Conservation (phyloP, 2,329 filamentous ascomycete genomes). For the Pyricularia sp. region DNA sequence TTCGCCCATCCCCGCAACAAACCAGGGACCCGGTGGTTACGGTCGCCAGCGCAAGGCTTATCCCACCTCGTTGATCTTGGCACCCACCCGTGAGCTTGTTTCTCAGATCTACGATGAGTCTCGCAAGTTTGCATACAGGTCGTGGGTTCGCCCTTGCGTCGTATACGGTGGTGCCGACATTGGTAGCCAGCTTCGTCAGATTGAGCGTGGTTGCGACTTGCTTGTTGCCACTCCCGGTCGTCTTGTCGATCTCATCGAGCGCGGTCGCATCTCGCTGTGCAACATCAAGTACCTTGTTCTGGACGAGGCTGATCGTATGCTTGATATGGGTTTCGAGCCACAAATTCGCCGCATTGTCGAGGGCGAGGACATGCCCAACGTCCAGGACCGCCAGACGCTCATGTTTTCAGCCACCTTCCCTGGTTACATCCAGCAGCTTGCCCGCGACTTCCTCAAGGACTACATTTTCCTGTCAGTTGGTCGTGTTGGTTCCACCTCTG, state of each 20-base stretch:
- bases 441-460: slow-evolving; percentile 96
- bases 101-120: slow-evolving; percentile 97
- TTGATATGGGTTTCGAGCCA: slow-evolving; percentile 99
- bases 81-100: slow-evolving; percentile 93
- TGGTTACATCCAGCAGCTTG: slow-evolving; percentile 97
- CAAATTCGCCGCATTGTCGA: slow-evolving; percentile 98
- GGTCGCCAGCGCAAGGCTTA: slow-evolving; percentile 96
- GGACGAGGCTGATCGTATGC: slow-evolving; percentile 98
- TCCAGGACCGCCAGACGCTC: slow-evolving; percentile 81
- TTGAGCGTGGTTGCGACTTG: slow-evolving; percentile 92
- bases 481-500: slow-evolving; percentile 96
- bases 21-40: slow-evolving; percentile 54
- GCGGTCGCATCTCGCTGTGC: slow-evolving; percentile 89
- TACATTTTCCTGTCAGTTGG: slow-evolving; percentile 98
- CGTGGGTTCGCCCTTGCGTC: slow-evolving; percentile 96
- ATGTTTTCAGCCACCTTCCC: slow-evolving; percentile 99
- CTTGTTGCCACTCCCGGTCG: slow-evolving; percentile 94
- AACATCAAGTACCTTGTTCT: slow-evolving; percentile 99
- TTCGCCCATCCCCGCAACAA: slow-evolving; percentile 47
- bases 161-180: slow-evolving; percentile 99
- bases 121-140: slow-evolving; percentile 96
- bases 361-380: slow-evolving; percentile 90
- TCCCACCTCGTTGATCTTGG: slow-evolving; percentile 88
- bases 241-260: slow-evolving; percentile 95
- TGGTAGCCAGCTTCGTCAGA: slow-evolving; percentile 92